Conservation (phyloP, 805 yeast genomes). For the Candida schatavii region DNA sequence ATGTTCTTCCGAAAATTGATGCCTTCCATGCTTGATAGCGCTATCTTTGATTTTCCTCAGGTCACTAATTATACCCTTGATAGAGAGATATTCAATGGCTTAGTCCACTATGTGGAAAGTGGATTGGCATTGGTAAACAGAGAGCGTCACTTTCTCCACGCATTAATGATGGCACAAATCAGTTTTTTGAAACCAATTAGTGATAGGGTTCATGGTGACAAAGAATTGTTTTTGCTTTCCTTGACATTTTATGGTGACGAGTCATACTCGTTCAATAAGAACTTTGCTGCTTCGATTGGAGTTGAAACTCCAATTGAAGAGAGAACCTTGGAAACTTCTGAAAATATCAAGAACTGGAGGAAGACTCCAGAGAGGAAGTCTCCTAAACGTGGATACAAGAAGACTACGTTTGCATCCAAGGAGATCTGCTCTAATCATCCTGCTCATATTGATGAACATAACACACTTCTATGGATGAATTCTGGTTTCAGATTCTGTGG, state of each 20-base stretch:
- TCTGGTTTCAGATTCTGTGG: slow-evolving; percentile 66
- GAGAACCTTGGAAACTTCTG: slow-evolving; percentile 20
- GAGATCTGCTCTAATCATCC: slow-evolving; percentile 64
- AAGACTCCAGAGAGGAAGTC: slow-evolving; percentile 29
- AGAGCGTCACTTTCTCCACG: slow-evolving; percentile 26
- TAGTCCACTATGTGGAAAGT: slow-evolving; percentile 41
- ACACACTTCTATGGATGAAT: slow-evolving; percentile 63
- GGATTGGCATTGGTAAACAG: slow-evolving; percentile 33
- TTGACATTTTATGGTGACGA: slow-evolving; percentile 29
- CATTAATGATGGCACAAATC: slow-evolving; percentile 31
- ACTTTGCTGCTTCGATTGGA: slow-evolving; percentile 35
- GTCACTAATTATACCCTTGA: slow-evolving; percentile 30
- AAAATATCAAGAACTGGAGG: slow-evolving; percentile 45
- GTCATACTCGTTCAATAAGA: slow-evolving; percentile 27
- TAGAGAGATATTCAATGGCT: slow-evolving; percentile 31
- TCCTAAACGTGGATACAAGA: slow-evolving; percentile 12
- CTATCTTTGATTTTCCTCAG: slow-evolving; percentile 30
- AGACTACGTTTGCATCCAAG: slow-evolving; percentile 25
- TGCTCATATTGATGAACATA: slow-evolving; percentile 52
- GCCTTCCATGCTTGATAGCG: slow-evolving; percentile 32
- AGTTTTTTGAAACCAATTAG: slow-evolving; percentile 21
- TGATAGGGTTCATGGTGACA: slow-evolving; percentile 33
- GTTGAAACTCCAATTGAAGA: slow-evolving; percentile 28
- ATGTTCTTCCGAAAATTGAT: slow-evolving; percentile 45
- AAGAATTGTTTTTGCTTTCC: slow-evolving; percentile 36